Evolutionary conservation across 257 asterid species (phyloP), one percentile per base, ranked within the genome.

Genomic region (Eucommia ulmoides): DNA sequence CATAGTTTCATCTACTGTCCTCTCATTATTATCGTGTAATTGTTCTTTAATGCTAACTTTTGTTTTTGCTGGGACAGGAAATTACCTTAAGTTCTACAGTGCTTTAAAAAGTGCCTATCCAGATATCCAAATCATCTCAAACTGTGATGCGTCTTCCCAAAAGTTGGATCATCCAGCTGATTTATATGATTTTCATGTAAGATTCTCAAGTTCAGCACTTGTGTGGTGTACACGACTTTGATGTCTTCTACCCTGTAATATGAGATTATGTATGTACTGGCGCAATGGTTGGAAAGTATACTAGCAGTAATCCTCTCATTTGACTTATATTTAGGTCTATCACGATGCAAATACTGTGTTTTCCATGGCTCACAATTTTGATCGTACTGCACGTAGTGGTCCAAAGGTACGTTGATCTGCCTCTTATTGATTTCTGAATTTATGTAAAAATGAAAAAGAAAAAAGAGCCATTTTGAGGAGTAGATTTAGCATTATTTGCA

Each of bases 141-240:
- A 91, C 71, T 91, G 96, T 64, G 96, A 91, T 54, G 94, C 70
- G 42, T 86, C 98, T 50, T 59, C 77, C 49, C 19, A 10, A 56
- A 79, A 73, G 1, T 65, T 86, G 83, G 82, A 86, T 54, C 98
- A 91, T 65, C 96, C 96, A 33, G 96, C 98, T 49, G 83, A 91
- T 68, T 66, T 72, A 24, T 86, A 80, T 47, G 98, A 91, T 71
- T 91, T 70, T 71, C 98, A 91, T 72, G 98, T 91, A 63, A 71
- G 78, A 23, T 56, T 18, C 24, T 49, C 15, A 4, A 56, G 24
- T n/a, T n/a, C n/a, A n/a, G n/a, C n/a, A n/a, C n/a, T n/a, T n/a
- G n/a, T n/a, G n/a, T n/a, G n/a, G n/a, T n/a, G n/a, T 25, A 6
- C 48, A 42, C 45, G 17, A 3, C 15, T 14, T 38, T 38, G 18